Base-by-base conservation (phyloP, 306 rosid species). In the Aeschynomene evenia region DNA sequence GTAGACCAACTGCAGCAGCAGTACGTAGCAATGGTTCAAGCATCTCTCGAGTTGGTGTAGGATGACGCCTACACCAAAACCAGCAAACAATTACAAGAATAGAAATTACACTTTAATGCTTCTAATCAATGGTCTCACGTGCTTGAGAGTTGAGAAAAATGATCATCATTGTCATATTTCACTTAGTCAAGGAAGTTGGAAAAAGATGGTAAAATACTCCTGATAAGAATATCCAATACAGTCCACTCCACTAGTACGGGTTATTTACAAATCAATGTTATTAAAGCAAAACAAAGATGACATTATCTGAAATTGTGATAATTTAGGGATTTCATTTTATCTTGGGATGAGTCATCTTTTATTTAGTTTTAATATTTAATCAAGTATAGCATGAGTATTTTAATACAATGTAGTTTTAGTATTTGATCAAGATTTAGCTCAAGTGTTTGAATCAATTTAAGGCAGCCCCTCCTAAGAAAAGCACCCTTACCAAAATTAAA, bases 21-120 rank as follows among this genome's bases (percentile, higher is more conserved):
- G 97, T 89, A 42, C 82, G 89, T 67, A 94, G 74, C 84, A 94
- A 79, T 36, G 99, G 97, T 79, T 94, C 96, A 76, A 94, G 95
- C 99, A 89, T 94, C 82, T 94, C 97, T 74, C 84, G 80, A 11
- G 97, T 88, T 7, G 99, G 99, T 57, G 78, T 63, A 58, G 99
- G 99, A 84, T 94, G 99, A 9, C 96, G 96, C 95, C 99, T 94
- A 80, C 79, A 63, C 59, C 66, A 60, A 14, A 73, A 71, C 70
- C 67, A 58, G 33, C 56, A 58, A 26, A 31, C 42, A 60, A 77
- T 66, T 48, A 72, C 55, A 33, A 63, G 5, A 29, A 63, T 51
- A 63, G 74, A 57, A 64, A 76, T 24, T 64, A 21, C 67, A 66
- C 20, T 31, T 16, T 56, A 52, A 19, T 28, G 31, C 31, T n/a